Evolutionary conservation across 306 rosid species (phyloP).

Genomic region (Pterocarpus macrocarpus): DNA sequence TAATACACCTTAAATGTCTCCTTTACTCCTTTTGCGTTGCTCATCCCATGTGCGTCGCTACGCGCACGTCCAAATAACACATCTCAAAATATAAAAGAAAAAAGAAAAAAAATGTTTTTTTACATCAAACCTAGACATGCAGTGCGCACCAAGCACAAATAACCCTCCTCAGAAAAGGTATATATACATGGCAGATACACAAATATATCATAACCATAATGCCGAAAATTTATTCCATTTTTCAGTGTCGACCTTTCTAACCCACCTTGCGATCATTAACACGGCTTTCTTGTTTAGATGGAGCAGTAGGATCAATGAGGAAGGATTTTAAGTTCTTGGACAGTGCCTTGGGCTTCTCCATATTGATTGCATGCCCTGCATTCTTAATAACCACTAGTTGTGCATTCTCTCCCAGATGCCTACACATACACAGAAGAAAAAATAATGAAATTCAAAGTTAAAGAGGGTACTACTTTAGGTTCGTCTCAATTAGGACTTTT

Average conservation of each 20-base stretch:
- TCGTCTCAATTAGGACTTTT: background rate
- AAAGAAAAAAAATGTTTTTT: too few species aligned
- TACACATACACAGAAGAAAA: constrained; percentile 27
- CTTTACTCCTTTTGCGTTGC: too few species aligned
- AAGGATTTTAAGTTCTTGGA: constrained; percentile 64
- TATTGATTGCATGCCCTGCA: constrained; percentile 87
- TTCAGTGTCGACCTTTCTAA: constrained; percentile 39
- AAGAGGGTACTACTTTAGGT: background rate
- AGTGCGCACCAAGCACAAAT: background rate
- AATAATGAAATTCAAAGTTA: background rate
- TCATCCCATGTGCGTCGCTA: too few species aligned
- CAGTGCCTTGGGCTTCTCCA: constrained; percentile 83
- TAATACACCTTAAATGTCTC: too few species aligned
- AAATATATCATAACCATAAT: constrained; percentile 9
- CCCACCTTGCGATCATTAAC: constrained; percentile 66
- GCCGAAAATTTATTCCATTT: constrained; percentile 32
- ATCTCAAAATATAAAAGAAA: too few species aligned
- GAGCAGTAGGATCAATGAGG: constrained; percentile 59
- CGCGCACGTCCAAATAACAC: too few species aligned
- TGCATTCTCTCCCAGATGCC: constrained; percentile 80
- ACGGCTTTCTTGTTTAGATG: constrained; percentile 45
- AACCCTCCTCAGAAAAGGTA: too few species aligned
- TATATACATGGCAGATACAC: background rate
- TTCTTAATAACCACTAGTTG: constrained; percentile 72
- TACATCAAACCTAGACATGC: background rate